Evolutionary conservation across 345 rosid genomes (phyloP), one percentile per base, ranked within the genome.

Genomic region (Syzygium aqueum): DNA sequence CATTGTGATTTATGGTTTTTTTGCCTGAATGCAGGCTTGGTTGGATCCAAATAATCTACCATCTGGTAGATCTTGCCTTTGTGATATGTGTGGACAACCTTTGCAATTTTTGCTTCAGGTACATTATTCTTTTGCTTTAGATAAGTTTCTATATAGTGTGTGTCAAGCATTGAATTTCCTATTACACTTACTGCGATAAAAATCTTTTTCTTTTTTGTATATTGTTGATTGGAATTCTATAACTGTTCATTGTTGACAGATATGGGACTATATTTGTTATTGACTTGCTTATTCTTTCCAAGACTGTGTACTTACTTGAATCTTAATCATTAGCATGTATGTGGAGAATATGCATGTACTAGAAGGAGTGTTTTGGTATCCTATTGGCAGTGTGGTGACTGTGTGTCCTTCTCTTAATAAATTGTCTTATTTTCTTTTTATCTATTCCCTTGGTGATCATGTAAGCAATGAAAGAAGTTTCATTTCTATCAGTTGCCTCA

Each of bases 21-120:
- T 40, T 85, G 25, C 37, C 30, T 77, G 51, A 87, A 30, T 57
- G 85, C 63, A 97, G 99, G 99, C 99, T 5, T 97, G 99, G 98
- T 88, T 97, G 90, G 95, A 95, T 92, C 98, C 99, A 6, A 87
- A 94, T 90, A 94, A 95, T 87, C 92, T 97, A 67, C 99, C 99
- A 8, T 88, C 95, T 23, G 96, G 97, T 85, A 91, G 89, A 86
- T 93, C 94, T 86, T 86, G 90, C 88, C 61, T 90, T 3, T 97
- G 99, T 87, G 99, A 94, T 89, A 85, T 94, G 33, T 97, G 99
- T 86, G 97, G 94, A 89, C 91, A 94, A 51, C 98, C 98, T n/a
- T 77, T 95, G 85, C 97, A 96, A 57, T 97, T 97, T 91, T 86
- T 96, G 87, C 94, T 96, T 87, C 99, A 97, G 94, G 99, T 97